Percentiles rank a stretch among this genome's conserved stretches.
Evolutionary conservation across 1,139 yeast species (phyloP).

Genomic region (Sugiyamaella pinicola): DNA sequence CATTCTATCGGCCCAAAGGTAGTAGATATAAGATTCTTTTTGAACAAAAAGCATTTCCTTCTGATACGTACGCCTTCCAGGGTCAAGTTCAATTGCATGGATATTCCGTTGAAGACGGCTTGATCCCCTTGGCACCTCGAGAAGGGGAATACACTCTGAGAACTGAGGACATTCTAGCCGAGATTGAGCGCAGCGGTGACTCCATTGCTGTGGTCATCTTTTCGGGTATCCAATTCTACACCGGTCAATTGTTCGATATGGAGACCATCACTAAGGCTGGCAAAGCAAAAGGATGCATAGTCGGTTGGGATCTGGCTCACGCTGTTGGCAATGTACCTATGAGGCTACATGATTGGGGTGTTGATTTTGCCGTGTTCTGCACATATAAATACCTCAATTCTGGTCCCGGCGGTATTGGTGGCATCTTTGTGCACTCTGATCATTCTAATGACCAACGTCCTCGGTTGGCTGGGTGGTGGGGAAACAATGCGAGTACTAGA

Average conservation of each 20-base stretch:
- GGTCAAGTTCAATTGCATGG: conserved; percentile 72
- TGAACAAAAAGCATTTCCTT: conserved; percentile 88
- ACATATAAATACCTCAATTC: conserved; percentile 87
- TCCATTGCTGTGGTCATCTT: conserved; percentile 73
- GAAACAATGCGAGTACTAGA: conserved; percentile 67
- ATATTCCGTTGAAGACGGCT: conserved; percentile 55
- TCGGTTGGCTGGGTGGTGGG: conserved; percentile 98
- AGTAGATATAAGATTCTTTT: conserved; percentile 68
- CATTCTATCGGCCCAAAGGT: conserved; percentile 69
- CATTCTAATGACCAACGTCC: conserved; percentile 51
- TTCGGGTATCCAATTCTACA: conserved; percentile 89
- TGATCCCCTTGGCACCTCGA: conserved; percentile 65
- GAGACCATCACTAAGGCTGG: conserved; percentile 63
- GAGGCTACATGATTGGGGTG: conserved; percentile 79
- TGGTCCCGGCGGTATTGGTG: conserved; percentile 93
- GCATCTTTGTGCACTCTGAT: conserved; percentile 67
- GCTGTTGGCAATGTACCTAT: conserved; percentile 87
- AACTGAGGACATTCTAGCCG: conserved; percentile 62
- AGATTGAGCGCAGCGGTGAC: conserved; percentile 61
- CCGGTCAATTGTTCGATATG: conserved; percentile 86
- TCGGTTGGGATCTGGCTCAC: conserved; percentile 97
- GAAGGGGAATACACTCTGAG: conserved; percentile 57
- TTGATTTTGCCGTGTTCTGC: conserved; percentile 95
- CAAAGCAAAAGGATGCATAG: conserved; percentile 56
- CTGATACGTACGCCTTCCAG: conserved; percentile 83